These are phyloP conservation scores for Magnolia changhungtana DNA, from an alignment of 164 flowering plant species.

Conservation along the genomic window DNA sequence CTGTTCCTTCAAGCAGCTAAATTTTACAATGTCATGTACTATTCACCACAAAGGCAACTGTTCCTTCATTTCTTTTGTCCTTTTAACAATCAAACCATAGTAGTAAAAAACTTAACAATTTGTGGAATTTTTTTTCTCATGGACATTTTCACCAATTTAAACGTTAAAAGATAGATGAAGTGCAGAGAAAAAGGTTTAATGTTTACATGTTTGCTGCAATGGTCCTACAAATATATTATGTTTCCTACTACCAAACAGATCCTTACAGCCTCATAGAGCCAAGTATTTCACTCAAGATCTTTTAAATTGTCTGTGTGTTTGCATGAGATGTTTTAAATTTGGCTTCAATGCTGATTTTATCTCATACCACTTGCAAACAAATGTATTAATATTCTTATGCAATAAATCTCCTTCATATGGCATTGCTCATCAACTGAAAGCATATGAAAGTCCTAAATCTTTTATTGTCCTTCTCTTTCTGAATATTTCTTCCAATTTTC, in stretches of 20 bases:
- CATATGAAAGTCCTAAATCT: not conserved
- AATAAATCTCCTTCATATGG: not conserved
- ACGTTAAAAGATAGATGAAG: not conserved
- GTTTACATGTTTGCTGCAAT: not conserved
- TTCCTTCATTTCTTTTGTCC: too few relatives aligned
- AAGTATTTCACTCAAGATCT: not conserved
- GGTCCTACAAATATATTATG: not conserved
- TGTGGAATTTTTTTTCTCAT: not conserved
- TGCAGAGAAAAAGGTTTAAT: not conserved
- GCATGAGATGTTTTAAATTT: not conserved
- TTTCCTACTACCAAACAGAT: not conserved
- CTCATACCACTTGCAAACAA: not conserved
- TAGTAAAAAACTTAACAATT: too few relatives aligned
- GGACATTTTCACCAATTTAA: not conserved
- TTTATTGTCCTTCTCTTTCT: too few relatives aligned
- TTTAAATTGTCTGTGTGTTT: not conserved
- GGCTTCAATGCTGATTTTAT: not conserved
- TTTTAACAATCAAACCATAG: too few relatives aligned
- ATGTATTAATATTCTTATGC: not conserved
- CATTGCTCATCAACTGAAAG: not conserved
- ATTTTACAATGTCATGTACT: too few relatives aligned
- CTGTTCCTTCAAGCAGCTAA: too few relatives aligned
- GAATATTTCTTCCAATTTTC: too few relatives aligned
- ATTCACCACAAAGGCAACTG: too few relatives aligned
- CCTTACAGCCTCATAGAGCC: not conserved